Evolutionary conservation across 441 rosid species (phyloP), one percentile per base, ranked within the genome.

Genomic region (Pelargonium myrrhifolium): DNA sequence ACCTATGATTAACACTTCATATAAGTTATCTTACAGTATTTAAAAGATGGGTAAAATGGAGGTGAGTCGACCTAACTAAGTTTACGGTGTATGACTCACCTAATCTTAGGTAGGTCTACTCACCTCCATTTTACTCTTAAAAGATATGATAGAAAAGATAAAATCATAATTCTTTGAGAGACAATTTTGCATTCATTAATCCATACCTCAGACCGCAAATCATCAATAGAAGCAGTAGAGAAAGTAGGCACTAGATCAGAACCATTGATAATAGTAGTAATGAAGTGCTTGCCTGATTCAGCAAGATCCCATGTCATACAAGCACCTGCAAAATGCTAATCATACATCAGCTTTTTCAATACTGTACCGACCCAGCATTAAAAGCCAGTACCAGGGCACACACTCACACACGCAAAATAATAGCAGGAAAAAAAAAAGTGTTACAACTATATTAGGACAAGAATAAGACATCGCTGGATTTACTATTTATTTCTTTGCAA

Each of bases 261-360:
- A 55, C 99, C 99, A 72, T 94, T 92, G 55, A 94, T 78, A 59
- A 88, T 73, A 24, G 96, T 86, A 31, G 93, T 82, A 64, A 87
- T 83, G 75, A 92, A 94, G 65, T 85, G 86, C 79, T 87, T 92
- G 72, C 99, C 99, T 63, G 99, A 94, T 76, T 94, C 99, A 65
- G 99, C 99, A 80, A 94, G 84, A 62, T 94, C 98, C 97, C 94
- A 94, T 43, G 99, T 94, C 97, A 94, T 87, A 76, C 97, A 94
- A 18, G 99, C 99, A 77, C 98, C 99, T 94, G 89, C 85, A 68
- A 65, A 10, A 71, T 66, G 60, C 59, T 53, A 53, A 53, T 53
- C 24, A 18, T 53, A 53, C 59, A 53, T 53, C 59, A 53, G 59
- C 71, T 59, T 65, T 62, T 61, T 65, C 66, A 18, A 17, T 17